Base-by-base conservation (phyloP, 1,284 basidiomycete genomes). In the Jaminaea rosea region DNA sequence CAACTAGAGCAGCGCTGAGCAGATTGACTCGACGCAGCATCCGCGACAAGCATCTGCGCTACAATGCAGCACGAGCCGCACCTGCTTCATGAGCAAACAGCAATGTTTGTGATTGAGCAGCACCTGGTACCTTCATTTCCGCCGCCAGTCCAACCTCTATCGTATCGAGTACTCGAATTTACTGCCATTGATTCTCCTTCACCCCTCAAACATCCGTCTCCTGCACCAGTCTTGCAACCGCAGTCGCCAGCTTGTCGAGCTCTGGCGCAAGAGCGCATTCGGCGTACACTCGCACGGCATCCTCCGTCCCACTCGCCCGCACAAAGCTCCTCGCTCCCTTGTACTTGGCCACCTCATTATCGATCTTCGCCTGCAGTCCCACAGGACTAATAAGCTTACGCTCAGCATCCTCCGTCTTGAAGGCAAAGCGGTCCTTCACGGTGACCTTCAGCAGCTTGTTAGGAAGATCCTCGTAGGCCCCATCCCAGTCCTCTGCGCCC, bases 201-300 rank as follows among this genome's bases (percentile, higher is more conserved):
- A n/a, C n/a, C n/a, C n/a, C n/a, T n/a, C n/a, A n/a, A n/a, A n/a
- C n/a, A n/a, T n/a, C n/a, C n/a, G n/a, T n/a, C n/a, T 52, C 50
- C 31, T 29, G 23, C n/a, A 73, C 70, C 11, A 71, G 57, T 49
- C 61, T 63, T 13, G 59, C 62, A 1, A 71, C 67, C 8, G 56
- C 57, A 28, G 62, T 60, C 11, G 63, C 69, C 9, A 73, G 52
- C 21, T 52, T 55, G 28, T 93, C 88, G 15, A 87, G 86, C 60
- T 87, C 84, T 13, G 81, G 76, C 50, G 81, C 81, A 37, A 83
- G 79, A 34, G 79, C 80, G 1, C 93, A 91, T 76, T 99, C 94
- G 0, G 93, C 94, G 72, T 98, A 99, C 7, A 99, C 92, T 57
- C 94, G 81, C 10, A 99, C 94, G 41, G 94, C 93, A 72, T 98